Conservation (phyloP, 805 yeast species). For the Saccharomycopsis guyanensis region DNA sequence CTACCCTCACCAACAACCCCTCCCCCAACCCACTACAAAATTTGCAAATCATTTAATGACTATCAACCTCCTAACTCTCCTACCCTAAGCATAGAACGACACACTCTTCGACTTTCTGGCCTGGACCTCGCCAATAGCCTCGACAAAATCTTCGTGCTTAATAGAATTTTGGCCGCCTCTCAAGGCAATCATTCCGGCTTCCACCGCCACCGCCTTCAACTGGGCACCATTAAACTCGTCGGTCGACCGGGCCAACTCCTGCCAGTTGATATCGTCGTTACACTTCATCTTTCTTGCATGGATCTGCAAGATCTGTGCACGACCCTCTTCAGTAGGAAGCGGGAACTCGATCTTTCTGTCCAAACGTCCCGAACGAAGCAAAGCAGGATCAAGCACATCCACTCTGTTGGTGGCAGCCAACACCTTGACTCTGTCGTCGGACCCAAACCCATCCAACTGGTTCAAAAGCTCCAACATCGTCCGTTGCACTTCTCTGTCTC, state of each 20-base stretch:
- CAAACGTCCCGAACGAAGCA: slow-evolving; percentile 92
- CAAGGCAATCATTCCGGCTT: slow-evolving; percentile 99
- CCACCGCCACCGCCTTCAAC: slow-evolving; percentile 96
- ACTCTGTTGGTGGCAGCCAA: slow-evolving; percentile 98
- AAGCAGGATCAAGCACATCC: slow-evolving; percentile 97
- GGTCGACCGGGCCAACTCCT: slow-evolving; percentile 94
- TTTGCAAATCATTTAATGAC: too few relatives aligned
- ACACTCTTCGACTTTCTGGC: slow-evolving; percentile 94
- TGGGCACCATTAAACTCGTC: slow-evolving; percentile 99
- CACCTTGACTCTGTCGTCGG: slow-evolving; percentile 95
- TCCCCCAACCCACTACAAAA: too few relatives aligned
- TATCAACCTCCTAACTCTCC: too few relatives aligned
- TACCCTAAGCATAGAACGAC: slow-evolving; percentile 86
- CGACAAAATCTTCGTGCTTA: slow-evolving; percentile 96
- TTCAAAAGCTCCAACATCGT: slow-evolving; percentile 97
- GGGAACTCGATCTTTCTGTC: slow-evolving; percentile 99
- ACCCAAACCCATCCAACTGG: slow-evolving; percentile 96
- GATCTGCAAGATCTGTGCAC: slow-evolving; percentile 93
- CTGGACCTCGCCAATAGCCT: slow-evolving; percentile 96
- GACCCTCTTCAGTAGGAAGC: slow-evolving; percentile 92
- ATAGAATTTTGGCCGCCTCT: slow-evolving; percentile 88
- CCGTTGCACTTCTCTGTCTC: slow-evolving; percentile 98
- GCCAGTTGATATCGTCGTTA: slow-evolving; percentile 91
- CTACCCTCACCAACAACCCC: too few relatives aligned
- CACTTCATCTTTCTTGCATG: slow-evolving; percentile 96